Evolutionary conservation across 139 green algal genomes (phyloP).

Genomic region (Chlorella sorokiniana): DNA sequence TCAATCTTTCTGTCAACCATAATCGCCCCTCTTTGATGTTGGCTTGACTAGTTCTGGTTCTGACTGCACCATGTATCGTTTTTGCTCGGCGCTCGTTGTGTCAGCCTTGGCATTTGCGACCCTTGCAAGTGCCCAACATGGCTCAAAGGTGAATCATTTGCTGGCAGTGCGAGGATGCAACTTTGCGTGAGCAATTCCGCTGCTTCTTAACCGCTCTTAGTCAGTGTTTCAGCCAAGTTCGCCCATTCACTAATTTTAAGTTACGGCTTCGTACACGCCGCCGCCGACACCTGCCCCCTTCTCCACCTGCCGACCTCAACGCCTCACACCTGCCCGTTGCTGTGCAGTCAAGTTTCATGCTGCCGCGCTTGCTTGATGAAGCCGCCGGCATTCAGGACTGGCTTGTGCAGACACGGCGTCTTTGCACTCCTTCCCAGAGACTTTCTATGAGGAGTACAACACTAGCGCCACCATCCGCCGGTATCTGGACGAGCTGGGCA

Average conservation of each 20-base stretch:
- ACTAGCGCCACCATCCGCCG: conserved; percentile 68
- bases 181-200: too few relatives aligned
- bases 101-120: too few relatives aligned
- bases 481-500: conserved; percentile 65
- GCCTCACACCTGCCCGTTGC: not conserved
- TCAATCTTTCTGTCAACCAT: too few relatives aligned
- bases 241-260: not conserved
- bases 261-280: not conserved
- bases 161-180: too few relatives aligned
- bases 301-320: not conserved
- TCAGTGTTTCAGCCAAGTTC: too few relatives aligned
- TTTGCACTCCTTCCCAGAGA: conserved; percentile 55
- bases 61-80: too few relatives aligned
- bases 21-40: too few relatives aligned
- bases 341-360: not conserved
- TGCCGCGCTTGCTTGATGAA: not conserved
- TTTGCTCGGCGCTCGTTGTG: too few relatives aligned
- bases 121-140: too few relatives aligned
- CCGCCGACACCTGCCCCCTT: not conserved
- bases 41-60: too few relatives aligned
- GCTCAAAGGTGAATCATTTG: too few relatives aligned
- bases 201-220: too few relatives aligned
- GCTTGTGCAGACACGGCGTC: conserved; percentile 39
- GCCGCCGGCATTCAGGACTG: conserved; percentile 33
- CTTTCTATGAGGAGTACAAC: conserved; percentile 68